Base-by-base conservation (phyloP, 345 rosid genomes). In the Nasturtium officinale region DNA sequence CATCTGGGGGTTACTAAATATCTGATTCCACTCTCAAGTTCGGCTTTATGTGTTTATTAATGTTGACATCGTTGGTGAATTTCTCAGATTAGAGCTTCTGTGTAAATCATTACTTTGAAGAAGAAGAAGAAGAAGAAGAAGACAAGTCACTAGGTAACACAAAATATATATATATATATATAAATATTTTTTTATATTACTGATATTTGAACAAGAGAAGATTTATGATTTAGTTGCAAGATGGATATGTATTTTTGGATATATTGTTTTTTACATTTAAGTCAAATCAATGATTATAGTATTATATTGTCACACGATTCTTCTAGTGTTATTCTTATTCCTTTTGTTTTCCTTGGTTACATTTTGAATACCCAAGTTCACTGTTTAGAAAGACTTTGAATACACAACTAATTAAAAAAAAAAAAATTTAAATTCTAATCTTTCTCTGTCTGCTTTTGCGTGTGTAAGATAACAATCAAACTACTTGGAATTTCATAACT, bases 401-500 rank as follows among this genome's bases (percentile, higher is more conserved):
- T 61, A 25, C 61, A 42, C n/a, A n/a, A 53, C 16, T 12, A 61
- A 61, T 8, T 68, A 21, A 33, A 17, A 51, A 40, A 25, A n/a
- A n/a, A n/a, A n/a, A n/a, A n/a, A n/a, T n/a, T 8, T 25, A 0
- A 11, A 13, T 23, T 45, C 7, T 20, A 30, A 3, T 43, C 55
- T 38, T 21, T 15, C 9, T 67, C 29, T 51, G 69, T 52, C 52
- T 76, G 71, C 75, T 76, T 76, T 69, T 70, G 72, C 75, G 60
- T 76, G 71, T 70, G 61, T 70, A 30, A 70, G 53, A 64, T 54
- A 69, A 25, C 48, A 76, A 56, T 71, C 48, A 70, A 76, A 77
- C 8, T 77, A 64, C 71, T 77, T 71, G 6, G 61, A 56, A 78
- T 78, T 52, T 78, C 66, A 54, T 67, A 15, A 32, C 77, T 78